A percentile compares a stretch with the other conserved stretches of the same genome.
phyloP scores from a whole-genome alignment of 139 green algal species.

The Micractinium conductrix region DNA sequence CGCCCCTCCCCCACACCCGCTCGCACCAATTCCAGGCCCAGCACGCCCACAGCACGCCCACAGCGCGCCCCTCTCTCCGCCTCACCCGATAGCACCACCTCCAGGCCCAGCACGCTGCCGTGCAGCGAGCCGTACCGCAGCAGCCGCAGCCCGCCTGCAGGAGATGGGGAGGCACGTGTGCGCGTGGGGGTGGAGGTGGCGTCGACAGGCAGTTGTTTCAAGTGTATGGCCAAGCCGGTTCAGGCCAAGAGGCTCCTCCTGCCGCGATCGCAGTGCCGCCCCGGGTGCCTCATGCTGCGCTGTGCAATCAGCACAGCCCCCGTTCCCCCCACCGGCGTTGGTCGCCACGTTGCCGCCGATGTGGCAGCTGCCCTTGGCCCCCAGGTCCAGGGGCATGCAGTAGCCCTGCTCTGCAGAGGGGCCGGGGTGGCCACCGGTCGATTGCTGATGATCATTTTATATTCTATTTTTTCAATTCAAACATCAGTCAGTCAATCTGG shows the following conservation, averaged over 20 bases:
- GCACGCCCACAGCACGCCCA: too few species aligned
- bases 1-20: background rate
- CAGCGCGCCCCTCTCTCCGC: too few species aligned
- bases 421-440: background rate
- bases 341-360: slow-evolving; percentile 98
- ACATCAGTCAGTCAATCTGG: too few species aligned
- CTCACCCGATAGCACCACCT: slow-evolving; percentile 84
- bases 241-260: too few species aligned
- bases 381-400: slow-evolving; percentile 95
- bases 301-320: background rate
- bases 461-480: too few species aligned
- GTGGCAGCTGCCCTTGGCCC: slow-evolving; percentile 95
- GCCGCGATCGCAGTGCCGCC: too few species aligned
- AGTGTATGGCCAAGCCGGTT: too few species aligned
- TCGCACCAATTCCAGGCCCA: background rate
- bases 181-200: too few species aligned
- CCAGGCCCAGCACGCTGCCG: slow-evolving; percentile 90
- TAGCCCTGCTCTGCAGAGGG: slow-evolving; percentile 55
- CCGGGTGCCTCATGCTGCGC: background rate
- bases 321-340: slow-evolving; percentile 91
- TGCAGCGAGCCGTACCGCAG: slow-evolving; percentile 95
- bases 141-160: slow-evolving; percentile 80
- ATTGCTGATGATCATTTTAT: too few species aligned
- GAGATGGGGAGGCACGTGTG: background rate
- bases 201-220: too few species aligned